Base-by-base conservation (phyloP, 768 basidiomycete genomes). In the Pisolithus tinctorius region DNA sequence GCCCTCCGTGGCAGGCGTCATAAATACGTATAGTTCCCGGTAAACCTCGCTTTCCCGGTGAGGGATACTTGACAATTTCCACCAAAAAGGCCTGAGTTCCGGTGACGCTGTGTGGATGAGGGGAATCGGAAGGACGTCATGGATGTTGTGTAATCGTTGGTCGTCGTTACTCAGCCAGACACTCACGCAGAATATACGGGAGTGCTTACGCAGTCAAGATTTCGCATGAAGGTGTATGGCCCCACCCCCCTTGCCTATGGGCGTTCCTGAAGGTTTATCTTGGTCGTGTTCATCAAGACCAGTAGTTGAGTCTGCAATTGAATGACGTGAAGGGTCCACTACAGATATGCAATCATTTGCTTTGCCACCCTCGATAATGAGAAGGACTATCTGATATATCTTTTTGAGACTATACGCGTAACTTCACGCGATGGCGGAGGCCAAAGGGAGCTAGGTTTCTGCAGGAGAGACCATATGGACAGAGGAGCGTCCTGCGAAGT, bases 361-460 rank as follows among this genome's bases (percentile, higher is more conserved):
- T 25, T 45, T 55, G 43, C 48, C 47, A 51, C 61, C 47, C 6
- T 73, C 20, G 20, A 2, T 20, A 20, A 20, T 69, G 14, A 63
- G 58, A 36, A 59, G 72, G 45, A 87, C 71, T 3, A 76, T 74
- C 41, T 84, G 76, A n/a, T 75, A 78, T 49, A 88, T 75, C 38
- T 78, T 81, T 44, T 69, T 73, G 16, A 83, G 80, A 87, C 79
- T 29, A 63, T 68, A 29, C 51, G 69, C 6, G 82, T 82, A 47
- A 84, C 71, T 68, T 82, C 84, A 47, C 79, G 82, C 14, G 76
- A 78, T n/a, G 75, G 95, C 51, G 78, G 91, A 58, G 77, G 96
- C 92, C 82, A 93, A 40, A 81, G 73, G 52, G 76, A 79, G 63
- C 79, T 86, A 10, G 88, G 90, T 59, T 87, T 90, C 58, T 90